Evolutionary conservation across 78 protist genomes (phyloP), one percentile per base, ranked within the genome.

Genomic region (Dictyostelium citrinum): DNA sequence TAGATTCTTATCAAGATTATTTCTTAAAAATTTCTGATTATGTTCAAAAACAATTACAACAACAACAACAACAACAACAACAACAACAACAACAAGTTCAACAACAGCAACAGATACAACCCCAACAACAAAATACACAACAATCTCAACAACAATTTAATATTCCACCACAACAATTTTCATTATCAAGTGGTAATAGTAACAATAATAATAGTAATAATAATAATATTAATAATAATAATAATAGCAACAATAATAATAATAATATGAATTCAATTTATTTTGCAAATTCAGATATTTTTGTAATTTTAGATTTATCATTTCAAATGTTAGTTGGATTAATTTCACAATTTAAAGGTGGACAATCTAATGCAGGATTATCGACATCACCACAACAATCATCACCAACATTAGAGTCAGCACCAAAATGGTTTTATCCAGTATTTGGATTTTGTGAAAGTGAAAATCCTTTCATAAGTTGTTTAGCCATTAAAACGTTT

Each of bases 391-490:
- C 95, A 71, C 31, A 61, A 3, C 49, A 39, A 22, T n/a, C 20
- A 20, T 79, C 95, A 3, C 91, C 91, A 75, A 12, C 49, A 39
- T 33, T 77, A 7, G 90, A 81, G 24, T 45, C 84, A 5, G 17
- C 88, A n/a, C 95, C 95, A 7, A 82, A 74, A 49, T 90, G 95
- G 95, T 90, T 76, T 64, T 17, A 61, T 9, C 91, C 95, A 60
- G 70, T 83, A 10, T 90, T 71, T 16, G 74, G 35, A 27, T 83
- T 90, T 39, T 90, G 90, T 77, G 31, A 43, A 60, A 55, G 70
- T 31, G 90, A 83, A 5, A 90, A 90, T 27, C 95, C 95, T 2
- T 83, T 76, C 46, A 83, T 90, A 7, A 20, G 72, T 33, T 90
- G 95, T 71, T 45, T 83, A 2, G 88, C 95, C 1, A 90, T 90